These are phyloP conservation scores for Aspergillus fumigatiaffinis DNA, from an alignment of 2,329 filamentous ascomycete genomes.

Conservation along the genomic window DNA sequence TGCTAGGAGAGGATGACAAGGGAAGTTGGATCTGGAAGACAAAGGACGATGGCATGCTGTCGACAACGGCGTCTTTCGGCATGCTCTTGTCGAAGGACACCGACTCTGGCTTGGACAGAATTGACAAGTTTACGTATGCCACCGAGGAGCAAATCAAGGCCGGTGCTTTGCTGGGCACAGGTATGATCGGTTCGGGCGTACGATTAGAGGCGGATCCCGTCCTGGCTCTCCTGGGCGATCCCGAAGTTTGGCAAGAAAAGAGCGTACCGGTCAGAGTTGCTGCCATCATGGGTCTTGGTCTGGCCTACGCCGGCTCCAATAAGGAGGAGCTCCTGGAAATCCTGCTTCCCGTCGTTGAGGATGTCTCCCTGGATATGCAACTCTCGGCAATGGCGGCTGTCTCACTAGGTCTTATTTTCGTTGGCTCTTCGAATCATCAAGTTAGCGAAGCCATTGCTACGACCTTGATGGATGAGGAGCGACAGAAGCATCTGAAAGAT, in stretches of 20 bases:
- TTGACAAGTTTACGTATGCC: conserved; percentile 89
- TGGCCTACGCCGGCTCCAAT: conserved; percentile 92
- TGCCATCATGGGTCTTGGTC: conserved; percentile 91
- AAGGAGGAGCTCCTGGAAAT: conserved; percentile 82
- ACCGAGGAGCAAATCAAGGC: conserved; percentile 81
- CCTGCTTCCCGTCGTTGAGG: conserved; percentile 80
- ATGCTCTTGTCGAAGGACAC: conserved; percentile 92
- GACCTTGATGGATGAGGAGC: conserved; percentile 89
- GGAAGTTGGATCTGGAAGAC: conserved; percentile 98
- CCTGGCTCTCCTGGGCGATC: conserved; percentile 76
- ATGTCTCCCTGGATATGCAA: conserved; percentile 85
- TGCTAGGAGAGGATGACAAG: conserved; percentile 86
- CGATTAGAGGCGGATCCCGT: conserved; percentile 86
- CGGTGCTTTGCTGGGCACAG: conserved; percentile 86
- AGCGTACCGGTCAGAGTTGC: conserved; percentile 74
- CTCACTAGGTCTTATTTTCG: conserved; percentile 83
- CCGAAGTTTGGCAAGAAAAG: conserved; percentile 73
- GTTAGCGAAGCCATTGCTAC: conserved; percentile 89
- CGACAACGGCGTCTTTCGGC: conserved; percentile 88
- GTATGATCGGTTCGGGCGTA: conserved; percentile 93
- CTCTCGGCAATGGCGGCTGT: conserved; percentile 94
- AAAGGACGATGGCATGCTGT: conserved; percentile 96
- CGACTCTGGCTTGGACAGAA: conserved; percentile 84
- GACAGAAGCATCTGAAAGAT: conserved; percentile 84
- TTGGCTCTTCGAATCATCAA: conserved; percentile 86